Evolutionary conservation across 805 yeast species (phyloP).

Genomic region (Maudiozyma serrabonitensis): DNA sequence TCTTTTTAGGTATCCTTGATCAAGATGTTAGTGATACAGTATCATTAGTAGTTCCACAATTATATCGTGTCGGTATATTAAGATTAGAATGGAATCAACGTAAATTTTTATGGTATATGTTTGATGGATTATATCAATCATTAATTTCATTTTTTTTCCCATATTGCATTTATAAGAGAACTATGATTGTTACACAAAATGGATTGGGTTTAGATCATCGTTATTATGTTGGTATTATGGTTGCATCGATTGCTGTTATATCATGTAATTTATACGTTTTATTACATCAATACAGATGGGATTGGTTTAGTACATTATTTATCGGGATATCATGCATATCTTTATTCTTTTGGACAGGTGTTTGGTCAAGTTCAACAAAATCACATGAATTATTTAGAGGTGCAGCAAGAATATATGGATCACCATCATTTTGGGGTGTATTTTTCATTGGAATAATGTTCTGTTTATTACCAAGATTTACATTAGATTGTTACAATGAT

Average conservation of each 20-base stretch:
- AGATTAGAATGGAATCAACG: constrained; percentile 60
- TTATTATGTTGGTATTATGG: constrained; percentile 59
- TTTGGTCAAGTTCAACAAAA: constrained; percentile 51
- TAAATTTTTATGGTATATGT: constrained; percentile 66
- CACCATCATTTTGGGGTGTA: constrained; percentile 58
- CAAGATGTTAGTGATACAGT: constrained; percentile 69
- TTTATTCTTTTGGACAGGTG: constrained; percentile 69
- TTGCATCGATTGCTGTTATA: constrained; percentile 55
- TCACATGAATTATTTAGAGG: constrained; percentile 59
- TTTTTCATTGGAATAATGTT: constrained; percentile 51
- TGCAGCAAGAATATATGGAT: constrained; percentile 54
- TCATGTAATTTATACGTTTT: constrained; percentile 59
- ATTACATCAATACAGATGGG: constrained; percentile 71
- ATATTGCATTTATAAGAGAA: constrained; percentile 40
- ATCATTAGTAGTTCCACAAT: constrained; percentile 62
- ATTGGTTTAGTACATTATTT: constrained; percentile 55
- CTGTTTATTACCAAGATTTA: constrained; percentile 61
- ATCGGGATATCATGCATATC: constrained; percentile 48
- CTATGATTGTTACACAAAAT: constrained; percentile 38
- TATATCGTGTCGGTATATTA: constrained; percentile 63
- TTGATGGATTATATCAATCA: constrained; percentile 71
- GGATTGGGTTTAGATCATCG: constrained; percentile 62
- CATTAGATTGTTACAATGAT: constrained; percentile 46
- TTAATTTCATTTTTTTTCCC: constrained; percentile 67
- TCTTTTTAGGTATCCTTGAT: constrained; percentile 68